A percentile compares a stretch with the other conserved stretches of the same genome.
Conservation (phyloP, 306 rosid species). For the Castanopsis chinensis region DNA sequence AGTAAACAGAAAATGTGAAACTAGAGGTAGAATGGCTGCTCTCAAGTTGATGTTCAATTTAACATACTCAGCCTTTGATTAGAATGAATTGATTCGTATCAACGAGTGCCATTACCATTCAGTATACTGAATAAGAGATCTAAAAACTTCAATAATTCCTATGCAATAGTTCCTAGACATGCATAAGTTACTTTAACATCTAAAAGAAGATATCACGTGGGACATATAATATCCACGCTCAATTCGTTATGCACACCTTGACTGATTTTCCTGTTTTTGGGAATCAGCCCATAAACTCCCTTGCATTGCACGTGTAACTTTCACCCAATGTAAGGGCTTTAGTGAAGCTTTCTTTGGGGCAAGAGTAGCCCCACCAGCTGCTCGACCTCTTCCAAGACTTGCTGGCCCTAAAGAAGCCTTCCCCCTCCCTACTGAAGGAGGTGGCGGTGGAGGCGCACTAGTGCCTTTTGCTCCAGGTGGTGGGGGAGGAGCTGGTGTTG, state of each 20-base stretch:
- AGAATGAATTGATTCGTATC: not conserved
- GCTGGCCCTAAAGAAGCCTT: slow-evolving; percentile 44
- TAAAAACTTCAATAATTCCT: not conserved
- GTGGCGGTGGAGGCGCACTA: slow-evolving; percentile 47
- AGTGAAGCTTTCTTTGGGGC: slow-evolving; percentile 71
- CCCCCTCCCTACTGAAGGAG: slow-evolving; percentile 39
- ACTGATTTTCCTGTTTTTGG: slow-evolving; percentile 65
- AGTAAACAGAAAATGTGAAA: not conserved
- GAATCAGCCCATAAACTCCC: slow-evolving; percentile 99
- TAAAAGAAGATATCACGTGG: not conserved
- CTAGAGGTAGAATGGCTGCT: not conserved
- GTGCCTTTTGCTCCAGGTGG: slow-evolving; percentile 39
- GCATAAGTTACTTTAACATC: not conserved
- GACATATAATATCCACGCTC: not conserved
- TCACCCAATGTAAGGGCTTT: slow-evolving; percentile 94
- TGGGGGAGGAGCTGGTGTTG: slow-evolving; percentile 38
- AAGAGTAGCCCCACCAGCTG: slow-evolving; percentile 35
- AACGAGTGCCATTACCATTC: not conserved
- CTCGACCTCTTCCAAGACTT: slow-evolving; percentile 65
- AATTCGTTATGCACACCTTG: slow-evolving; percentile 57
- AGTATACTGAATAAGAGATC: not conserved
- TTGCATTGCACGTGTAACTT: slow-evolving; percentile 82
- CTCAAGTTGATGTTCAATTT: not conserved
- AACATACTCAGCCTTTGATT: not conserved
- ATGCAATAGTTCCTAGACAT: not conserved